Evolutionary conservation across 768 basidiomycete species (phyloP), one percentile per base, ranked within the genome.

Genomic region (Pholiota molesta): DNA sequence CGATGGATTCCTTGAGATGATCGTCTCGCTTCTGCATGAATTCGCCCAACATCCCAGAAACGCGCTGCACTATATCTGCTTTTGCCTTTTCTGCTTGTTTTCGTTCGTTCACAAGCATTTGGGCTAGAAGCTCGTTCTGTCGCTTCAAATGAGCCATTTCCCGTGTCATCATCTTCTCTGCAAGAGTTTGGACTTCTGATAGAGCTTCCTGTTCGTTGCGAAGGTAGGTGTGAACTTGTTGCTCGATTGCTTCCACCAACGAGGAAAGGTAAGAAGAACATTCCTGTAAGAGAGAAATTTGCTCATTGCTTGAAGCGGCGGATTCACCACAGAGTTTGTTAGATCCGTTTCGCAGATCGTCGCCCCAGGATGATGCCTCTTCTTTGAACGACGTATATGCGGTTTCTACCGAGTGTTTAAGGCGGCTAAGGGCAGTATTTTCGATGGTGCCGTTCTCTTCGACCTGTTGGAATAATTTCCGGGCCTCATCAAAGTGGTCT

Each of bases 61-160:
- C 81, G 40, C 87, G 88, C 44, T 89, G 83, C n/a, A 95, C 73
- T 13, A 97, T 73, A 42, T 91, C 89, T 44, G 88, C 86, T 61
- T 87, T 90, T 1, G 90, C 85, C 53, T 81, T 84, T 26, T 89
- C 86, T 0, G 89, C 83, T 62, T 86, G 89, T 14, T 72, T 70
- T 70, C 85, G 86, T 72, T 97, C 93, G 16, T 82, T 74, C 62
- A 86, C 83, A 13, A 96, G 77, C 65, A 92, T 75, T 45, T 79
- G 78, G 7, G 75, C 73, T 44, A 97, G 79, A 9, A 81, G 74
- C 29, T 80, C 78, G 69, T 96, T 97, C 72, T 96, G 93, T 57
- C 83, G 78, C 65, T 83, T 83, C 78, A 95, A 78, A 23, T 85
- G 85, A 5, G 73, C 70, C 45, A 91, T 82, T 77, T 92, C 87